Evolutionary conservation across 176 grass and related monocot species (phyloP).

Genomic region (Dactylis glomerata): DNA sequence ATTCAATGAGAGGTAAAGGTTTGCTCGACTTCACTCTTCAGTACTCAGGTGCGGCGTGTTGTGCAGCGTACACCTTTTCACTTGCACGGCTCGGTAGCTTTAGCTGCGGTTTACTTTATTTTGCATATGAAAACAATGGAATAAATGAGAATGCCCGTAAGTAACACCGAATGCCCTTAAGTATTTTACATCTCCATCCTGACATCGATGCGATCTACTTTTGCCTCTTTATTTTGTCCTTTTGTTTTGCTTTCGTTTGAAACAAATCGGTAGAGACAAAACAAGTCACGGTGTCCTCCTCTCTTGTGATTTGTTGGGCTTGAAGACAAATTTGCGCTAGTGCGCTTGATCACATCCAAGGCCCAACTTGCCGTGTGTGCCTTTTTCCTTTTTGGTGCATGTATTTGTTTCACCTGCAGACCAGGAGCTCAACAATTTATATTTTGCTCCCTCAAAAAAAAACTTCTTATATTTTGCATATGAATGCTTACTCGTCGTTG

Average conservation of each 20-base stretch:
- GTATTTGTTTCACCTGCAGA: neutral
- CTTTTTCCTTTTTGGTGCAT: neutral
- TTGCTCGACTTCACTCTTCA: neutral
- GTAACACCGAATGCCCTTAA: conserved; percentile 14
- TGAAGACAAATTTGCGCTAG: conserved; percentile 9
- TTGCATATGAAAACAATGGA: neutral
- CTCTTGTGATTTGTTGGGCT: neutral
- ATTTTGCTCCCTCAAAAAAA: too few relatives aligned
- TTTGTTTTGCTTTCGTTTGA: neutral
- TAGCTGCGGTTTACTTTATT: conserved; percentile 1
- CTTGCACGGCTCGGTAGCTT: conserved; percentile 24
- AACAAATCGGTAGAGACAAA: too few relatives aligned
- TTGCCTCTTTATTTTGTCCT: conserved; percentile 12
- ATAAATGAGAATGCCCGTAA: neutral
- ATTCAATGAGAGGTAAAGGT: neutral
- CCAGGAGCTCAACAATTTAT: too few relatives aligned
- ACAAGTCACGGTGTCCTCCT: neutral
- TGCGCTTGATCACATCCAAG: neutral
- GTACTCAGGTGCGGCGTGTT: neutral
- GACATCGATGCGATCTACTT: neutral
- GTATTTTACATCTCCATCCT: neutral
- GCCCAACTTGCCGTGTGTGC: neutral
- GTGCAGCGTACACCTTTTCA: neutral
- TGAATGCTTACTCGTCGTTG: too few relatives aligned
- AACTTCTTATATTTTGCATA: too few relatives aligned